Evolutionary conservation across 208 protist species (phyloP).

Genomic region (Trypanosoma mega): DNA sequence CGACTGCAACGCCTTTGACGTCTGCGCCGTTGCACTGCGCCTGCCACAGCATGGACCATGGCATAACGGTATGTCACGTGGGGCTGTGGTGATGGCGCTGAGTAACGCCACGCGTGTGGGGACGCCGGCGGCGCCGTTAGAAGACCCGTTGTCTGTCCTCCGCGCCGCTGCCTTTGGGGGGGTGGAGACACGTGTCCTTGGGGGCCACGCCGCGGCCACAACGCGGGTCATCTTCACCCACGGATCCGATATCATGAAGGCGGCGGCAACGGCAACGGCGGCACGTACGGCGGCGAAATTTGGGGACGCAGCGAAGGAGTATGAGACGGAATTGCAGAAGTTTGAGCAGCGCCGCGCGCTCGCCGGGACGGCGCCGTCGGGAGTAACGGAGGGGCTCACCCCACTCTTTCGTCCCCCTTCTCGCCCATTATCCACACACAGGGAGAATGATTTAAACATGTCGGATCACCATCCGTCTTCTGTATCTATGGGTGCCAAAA

Average conservation of each 20-base stretch:
- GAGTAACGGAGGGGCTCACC: neutral
- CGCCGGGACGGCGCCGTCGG: too few relatives aligned
- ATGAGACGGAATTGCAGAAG: constrained; percentile 1
- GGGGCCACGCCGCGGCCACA: constrained; percentile 7
- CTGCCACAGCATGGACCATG: constrained; percentile 1
- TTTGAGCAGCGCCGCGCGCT: neutral
- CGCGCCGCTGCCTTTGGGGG: neutral
- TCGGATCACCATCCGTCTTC: too few relatives aligned
- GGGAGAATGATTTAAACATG: neutral
- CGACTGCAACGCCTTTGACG: constrained; percentile 60
- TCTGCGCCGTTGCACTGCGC: constrained; percentile 44
- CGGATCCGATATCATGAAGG: neutral
- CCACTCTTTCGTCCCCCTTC: neutral
- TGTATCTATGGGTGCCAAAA: too few relatives aligned
- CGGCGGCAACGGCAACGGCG: neutral
- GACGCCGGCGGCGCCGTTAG: too few relatives aligned
- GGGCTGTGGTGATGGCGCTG: constrained; percentile 15
- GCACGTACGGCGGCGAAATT: neutral
- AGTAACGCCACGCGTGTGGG: neutral
- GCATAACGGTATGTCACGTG: constrained; percentile 25
- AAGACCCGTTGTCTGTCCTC: neutral
- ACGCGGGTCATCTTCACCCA: constrained; percentile 10
- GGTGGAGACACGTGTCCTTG: constrained; percentile 3
- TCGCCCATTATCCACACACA: neutral
- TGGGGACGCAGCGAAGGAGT: constrained; percentile 1